Conservation (phyloP, 768 basidiomycete genomes). For the Xanthoconium purpureum region DNA sequence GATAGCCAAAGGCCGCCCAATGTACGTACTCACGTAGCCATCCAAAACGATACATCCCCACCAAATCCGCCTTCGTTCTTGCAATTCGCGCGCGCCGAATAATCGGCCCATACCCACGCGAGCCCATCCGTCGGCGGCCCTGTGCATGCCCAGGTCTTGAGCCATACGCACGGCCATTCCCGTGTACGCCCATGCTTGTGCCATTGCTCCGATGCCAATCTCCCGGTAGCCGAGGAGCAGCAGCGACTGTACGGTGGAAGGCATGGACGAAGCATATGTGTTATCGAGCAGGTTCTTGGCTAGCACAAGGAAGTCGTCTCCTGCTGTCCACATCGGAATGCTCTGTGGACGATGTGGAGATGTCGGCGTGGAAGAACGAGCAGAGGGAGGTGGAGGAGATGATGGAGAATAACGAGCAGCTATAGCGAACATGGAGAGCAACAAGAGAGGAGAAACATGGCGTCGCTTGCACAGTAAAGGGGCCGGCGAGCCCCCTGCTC, state of each 20-base stretch:
- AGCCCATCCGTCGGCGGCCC: conserved; percentile 76
- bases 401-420: conserved; percentile 65
- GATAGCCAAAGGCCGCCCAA: conserved; percentile 74
- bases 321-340: conserved; percentile 75
- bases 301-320: conserved; percentile 64
- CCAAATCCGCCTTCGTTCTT: conserved; percentile 74
- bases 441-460: conserved; percentile 60
- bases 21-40: conserved; percentile 76
- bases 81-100: conserved; percentile 60
- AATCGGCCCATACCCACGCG: conserved; percentile 53
- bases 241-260: conserved; percentile 75
- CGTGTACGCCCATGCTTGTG: conserved; percentile 79
- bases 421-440: conserved; percentile 81
- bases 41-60: conserved; percentile 77
- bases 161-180: conserved; percentile 94
- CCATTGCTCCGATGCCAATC: conserved; percentile 87
- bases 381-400: conserved; percentile 23
- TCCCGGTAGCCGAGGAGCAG: conserved; percentile 82
- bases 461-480: conserved; percentile 41
- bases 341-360: conserved; percentile 41
- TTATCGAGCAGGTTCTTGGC: conserved; percentile 67
- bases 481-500: conserved; percentile 27
- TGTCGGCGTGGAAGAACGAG: conserved; percentile 32
- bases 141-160: conserved; percentile 82
- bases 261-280: conserved; percentile 66